Percentiles rank a stretch among this genome's conserved stretches.
Conservation (phyloP, 192 early-diverging fungal species). For the Pilaira anomala region DNA sequence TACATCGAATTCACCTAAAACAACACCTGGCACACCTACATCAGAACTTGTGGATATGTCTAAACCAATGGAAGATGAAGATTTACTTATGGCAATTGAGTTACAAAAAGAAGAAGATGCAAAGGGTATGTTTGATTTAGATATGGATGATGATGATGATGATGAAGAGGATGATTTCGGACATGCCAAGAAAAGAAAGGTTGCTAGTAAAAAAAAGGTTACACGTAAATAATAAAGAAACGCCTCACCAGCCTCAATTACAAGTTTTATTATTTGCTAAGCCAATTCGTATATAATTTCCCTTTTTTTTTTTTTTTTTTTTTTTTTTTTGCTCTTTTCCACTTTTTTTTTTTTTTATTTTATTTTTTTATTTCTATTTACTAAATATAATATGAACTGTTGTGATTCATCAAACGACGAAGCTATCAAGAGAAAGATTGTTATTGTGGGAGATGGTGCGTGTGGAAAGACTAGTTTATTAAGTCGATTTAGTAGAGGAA, state of each 20-base stretch:
- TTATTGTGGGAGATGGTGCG: slow-evolving; percentile 29
- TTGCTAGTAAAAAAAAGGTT: not conserved
- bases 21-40: slow-evolving; percentile 7
- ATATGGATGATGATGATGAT: slow-evolving; percentile 17
- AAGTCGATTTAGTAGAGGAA: slow-evolving; percentile 32
- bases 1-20: slow-evolving; percentile 2
- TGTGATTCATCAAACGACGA: slow-evolving; percentile 7
- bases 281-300: not conserved
- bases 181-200: slow-evolving; percentile 19
- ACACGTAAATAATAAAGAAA: too few species aligned
- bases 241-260: too few species aligned
- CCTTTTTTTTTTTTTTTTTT: not conserved
- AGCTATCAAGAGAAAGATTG: slow-evolving; percentile 16
- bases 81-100: slow-evolving; percentile 24
- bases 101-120: slow-evolving; percentile 33
- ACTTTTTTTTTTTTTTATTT: not conserved
- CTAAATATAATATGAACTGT: slow-evolving; percentile 8
- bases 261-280: too few species aligned
- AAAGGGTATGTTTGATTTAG: not conserved
- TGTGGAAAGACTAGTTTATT: slow-evolving; percentile 39
- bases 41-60: not conserved
- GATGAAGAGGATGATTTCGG: slow-evolving; percentile 21
- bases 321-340: not conserved
- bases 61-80: slow-evolving; percentile 11
- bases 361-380: not conserved